Conservation (phyloP, 2,329 filamentous ascomycete species). For the Botrytis pseudocinerea region DNA sequence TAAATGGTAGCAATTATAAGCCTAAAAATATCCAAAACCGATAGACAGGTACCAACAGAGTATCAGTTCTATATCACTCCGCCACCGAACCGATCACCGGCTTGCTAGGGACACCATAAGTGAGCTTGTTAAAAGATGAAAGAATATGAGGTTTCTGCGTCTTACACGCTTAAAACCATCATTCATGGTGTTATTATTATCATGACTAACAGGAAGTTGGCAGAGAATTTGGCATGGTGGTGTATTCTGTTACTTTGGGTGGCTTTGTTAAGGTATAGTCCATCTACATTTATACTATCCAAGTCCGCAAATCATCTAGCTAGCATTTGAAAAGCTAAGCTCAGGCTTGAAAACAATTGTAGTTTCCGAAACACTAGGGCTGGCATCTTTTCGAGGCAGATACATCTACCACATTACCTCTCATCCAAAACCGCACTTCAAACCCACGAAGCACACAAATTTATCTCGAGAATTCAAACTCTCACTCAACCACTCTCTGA, state of each 20-base stretch:
- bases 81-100: too few relatives aligned
- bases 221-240: too few relatives aligned
- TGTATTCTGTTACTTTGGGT: too few relatives aligned
- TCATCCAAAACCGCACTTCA: background rate
- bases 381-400: background rate
- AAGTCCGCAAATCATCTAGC: background rate
- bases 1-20: too few relatives aligned
- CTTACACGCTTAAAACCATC: background rate
- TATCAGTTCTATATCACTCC: too few relatives aligned
- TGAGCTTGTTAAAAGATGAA: too few relatives aligned
- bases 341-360: background rate
- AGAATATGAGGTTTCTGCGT: background rate
- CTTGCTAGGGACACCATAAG: too few relatives aligned
- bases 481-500: background rate
- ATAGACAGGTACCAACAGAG: too few relatives aligned
- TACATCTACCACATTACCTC: background rate
- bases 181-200: background rate
- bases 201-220: background rate
- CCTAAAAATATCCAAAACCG: too few relatives aligned
- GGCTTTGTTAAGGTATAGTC: background rate
- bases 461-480: background rate
- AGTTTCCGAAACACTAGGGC: fast-evolving
- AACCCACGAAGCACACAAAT: background rate
- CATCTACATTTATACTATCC: background rate
- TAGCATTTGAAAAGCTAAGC: background rate